Base-by-base conservation (phyloP, 306 rosid genomes). In the Sphenostylis stenocarpa region DNA sequence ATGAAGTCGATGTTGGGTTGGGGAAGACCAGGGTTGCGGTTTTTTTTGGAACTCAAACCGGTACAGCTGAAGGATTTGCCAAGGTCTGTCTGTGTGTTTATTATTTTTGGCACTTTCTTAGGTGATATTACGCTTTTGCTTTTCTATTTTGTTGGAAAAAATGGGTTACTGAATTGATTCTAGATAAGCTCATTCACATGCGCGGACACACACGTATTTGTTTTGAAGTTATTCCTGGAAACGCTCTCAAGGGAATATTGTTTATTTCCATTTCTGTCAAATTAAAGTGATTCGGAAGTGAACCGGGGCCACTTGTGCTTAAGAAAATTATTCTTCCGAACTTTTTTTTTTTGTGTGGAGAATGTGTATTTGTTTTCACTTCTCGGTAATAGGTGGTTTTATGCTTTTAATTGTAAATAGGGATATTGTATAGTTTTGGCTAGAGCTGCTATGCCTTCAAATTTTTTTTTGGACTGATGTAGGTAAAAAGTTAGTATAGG, bases 1-100 rank as follows among this genome's bases (percentile, higher is more conserved):
- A 56, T 9, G 97, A 91, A 45, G 60, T 47, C 34, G 93, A 90
- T 36, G 80, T 68, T 31, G 87, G 39, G 12, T 53, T 70, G 3
- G 95, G 90, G 19, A 91, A 90, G 84, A 82, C 81, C 9, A 87
- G 84, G 85, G 90, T 88, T 12, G 65, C 87, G 7, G 36, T 90
- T 48, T 88, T 91, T 77, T 91, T 84, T 31, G 95, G 97, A 34
- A 91, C 97, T 85, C 97, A 91, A 77, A 91, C 97, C 41, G 97
- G 97, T 14, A 91, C 95, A 6, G 95, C 97, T 4, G 97, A 91
- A 71, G 91, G 95, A 11, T 91, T 91, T 60, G 93, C 97, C 6
- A 91, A 91, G 95, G 97, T 91, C 28, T 33, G 63, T 53, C 19
- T 33, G 36, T 16, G 7, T 34, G 45, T 33, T 49, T 15, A 23